These are phyloP conservation scores for Neurospora sp. DNA, from an alignment of 495 filamentous ascomycete genomes.

Conservation along the genomic window DNA sequence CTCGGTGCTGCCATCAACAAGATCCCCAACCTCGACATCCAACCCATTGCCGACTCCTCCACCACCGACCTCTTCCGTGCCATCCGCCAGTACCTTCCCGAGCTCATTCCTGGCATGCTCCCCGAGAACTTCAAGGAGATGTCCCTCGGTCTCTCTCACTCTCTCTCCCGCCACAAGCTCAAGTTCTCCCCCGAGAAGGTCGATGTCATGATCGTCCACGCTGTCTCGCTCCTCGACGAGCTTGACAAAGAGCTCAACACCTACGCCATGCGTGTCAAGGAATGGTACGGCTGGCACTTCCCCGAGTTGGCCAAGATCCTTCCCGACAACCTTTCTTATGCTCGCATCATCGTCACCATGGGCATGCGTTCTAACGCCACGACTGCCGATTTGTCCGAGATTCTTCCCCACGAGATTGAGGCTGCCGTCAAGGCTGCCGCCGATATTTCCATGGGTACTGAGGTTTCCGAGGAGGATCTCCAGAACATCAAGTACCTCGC, in stretches of 20 bases:
- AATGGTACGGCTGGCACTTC: slow-evolving; percentile 99
- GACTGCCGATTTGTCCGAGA: slow-evolving; percentile 72
- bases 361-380: slow-evolving; percentile 74
- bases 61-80: slow-evolving; percentile 86
- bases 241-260: slow-evolving; percentile 98
- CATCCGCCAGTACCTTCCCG: slow-evolving; percentile 80
- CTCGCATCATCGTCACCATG: slow-evolving; percentile 74
- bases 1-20: slow-evolving; percentile 89
- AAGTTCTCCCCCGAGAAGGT: slow-evolving; percentile 99
- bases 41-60: slow-evolving; percentile 73
- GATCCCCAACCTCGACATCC: slow-evolving; percentile 75
- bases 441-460: slow-evolving; percentile 96
- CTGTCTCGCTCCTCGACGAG: slow-evolving; percentile 87
- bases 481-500: slow-evolving; percentile 84
- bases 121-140: slow-evolving; percentile 83
- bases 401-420: slow-evolving; percentile 95
- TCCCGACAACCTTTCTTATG: slow-evolving; percentile 95
- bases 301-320: slow-evolving; percentile 94
- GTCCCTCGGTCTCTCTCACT: slow-evolving; percentile 92
- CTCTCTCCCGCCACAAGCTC: slow-evolving; percentile 93
- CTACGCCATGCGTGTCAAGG: slow-evolving; percentile 98
- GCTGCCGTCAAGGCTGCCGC: slow-evolving; percentile 83
- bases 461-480: slow-evolving; percentile 82
- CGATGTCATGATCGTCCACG: slow-evolving; percentile 98
- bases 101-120: slow-evolving; percentile 80